Evolutionary conservation across 1,139 yeast genomes (phyloP).

Genomic region (Geotrichum klebahnii): DNA sequence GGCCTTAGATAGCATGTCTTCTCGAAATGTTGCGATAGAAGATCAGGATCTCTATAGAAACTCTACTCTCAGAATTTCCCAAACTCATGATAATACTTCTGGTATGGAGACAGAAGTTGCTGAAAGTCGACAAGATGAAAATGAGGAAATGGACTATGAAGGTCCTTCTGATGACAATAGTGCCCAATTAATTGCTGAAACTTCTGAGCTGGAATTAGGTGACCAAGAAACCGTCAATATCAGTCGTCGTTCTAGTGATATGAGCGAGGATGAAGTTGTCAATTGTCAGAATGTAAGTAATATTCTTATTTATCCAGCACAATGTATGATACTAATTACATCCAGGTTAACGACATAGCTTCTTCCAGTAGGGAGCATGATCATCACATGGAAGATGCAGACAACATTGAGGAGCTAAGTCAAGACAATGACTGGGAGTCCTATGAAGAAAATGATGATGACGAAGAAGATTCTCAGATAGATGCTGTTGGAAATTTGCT

Average conservation of each 20-base stretch:
- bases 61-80: conserved; percentile 92
- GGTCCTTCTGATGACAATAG: conserved; percentile 38
- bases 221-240: conserved; percentile 24
- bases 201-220: conserved; percentile 38
- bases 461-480: conserved; percentile 33
- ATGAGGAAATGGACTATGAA: conserved; percentile 33
- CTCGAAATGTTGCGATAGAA: conserved; percentile 48
- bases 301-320: neutral
- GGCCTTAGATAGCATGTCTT: conserved; percentile 21
- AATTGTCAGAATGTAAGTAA: conserved; percentile 22
- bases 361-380: conserved; percentile 10
- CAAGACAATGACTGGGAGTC: conserved; percentile 33
- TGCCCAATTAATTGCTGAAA: conserved; percentile 29
- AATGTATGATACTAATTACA: neutral
- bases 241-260: conserved; percentile 25
- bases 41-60: conserved; percentile 80
- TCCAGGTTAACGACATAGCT: conserved; percentile 10
- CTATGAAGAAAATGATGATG: conserved; percentile 34
- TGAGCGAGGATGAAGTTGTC: conserved; percentile 27
- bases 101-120: conserved; percentile 51
- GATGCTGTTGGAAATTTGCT: conserved; percentile 23
- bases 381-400: conserved; percentile 18
- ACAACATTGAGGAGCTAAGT: conserved; percentile 40
- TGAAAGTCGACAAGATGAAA: conserved; percentile 32
- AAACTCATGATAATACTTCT: conserved; percentile 68